Evolutionary conservation across 306 rosid species (phyloP), one percentile per base, ranked within the genome.

Genomic region (Arachis stenosperma): DNA sequence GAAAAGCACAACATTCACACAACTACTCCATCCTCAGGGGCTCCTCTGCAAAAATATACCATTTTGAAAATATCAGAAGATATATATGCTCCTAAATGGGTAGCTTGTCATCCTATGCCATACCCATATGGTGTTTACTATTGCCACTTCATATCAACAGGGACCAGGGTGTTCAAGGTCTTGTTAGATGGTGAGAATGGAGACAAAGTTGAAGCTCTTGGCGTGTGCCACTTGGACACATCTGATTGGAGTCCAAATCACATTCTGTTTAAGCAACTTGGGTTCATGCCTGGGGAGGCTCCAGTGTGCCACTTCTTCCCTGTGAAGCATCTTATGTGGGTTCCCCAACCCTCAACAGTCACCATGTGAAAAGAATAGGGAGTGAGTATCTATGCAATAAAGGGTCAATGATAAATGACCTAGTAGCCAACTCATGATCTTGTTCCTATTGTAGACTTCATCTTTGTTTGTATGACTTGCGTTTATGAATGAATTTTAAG

Each of bases 241-340:
- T 85, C 90, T 39, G 83, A 87, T 7, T 89, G 91, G 91, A 72
- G 11, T 33, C 86, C 90, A 2, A 37, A 74, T 33, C 86, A 70
- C 48, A 4, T 42, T 56, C 1, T 81, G 5, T 87, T 89, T 12
- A 53, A n/a, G 11, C 73, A 60, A 1, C 82, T 88, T 3, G 83
- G 88, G 12, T 12, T 79, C 74, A 74, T 70, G 62, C 61, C 89
- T 1, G 82, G 89, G 29, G 58, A 75, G 42, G 73, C 80, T 65
- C 88, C 90, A 4, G 69, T 81, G 3, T 89, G 90, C 46, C 93
- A 86, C 74, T 86, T 84, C 83, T 82, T 88, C 29, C 89, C 89
- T 0, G 48, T 59, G 4, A 81, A 81, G n/a, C 93, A 86, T 68
- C 86, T 84, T 15, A 33, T 84, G 84, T 86, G 93, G 90, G 33